Evolutionary conservation across 2,329 filamentous ascomycete genomes (phyloP).

Genomic region (Stachybotrys chartarum): DNA sequence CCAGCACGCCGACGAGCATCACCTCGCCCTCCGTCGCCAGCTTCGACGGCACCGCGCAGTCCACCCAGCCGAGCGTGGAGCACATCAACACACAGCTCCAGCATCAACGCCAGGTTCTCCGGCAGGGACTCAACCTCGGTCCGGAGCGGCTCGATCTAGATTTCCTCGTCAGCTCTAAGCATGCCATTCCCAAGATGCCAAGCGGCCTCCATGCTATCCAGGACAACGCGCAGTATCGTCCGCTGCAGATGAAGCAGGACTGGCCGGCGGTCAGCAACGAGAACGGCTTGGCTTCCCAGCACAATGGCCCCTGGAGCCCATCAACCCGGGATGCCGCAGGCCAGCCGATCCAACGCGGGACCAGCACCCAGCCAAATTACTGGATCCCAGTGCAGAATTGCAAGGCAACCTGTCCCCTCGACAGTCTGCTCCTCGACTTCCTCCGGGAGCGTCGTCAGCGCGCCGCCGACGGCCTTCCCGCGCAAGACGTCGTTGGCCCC

Average conservation of each 20-base stretch:
- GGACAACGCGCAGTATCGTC: slow-evolving; percentile 35
- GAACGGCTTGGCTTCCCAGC: slow-evolving; percentile 7
- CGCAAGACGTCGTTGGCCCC: slow-evolving; percentile 64
- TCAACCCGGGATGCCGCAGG: slow-evolving; percentile 4
- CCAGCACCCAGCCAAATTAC: slow-evolving; percentile 10
- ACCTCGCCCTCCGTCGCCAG: slow-evolving; percentile 9
- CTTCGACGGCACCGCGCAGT: not conserved
- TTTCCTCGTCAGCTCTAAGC: slow-evolving; percentile 60
- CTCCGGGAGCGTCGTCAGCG: slow-evolving; percentile 61
- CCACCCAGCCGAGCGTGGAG: slow-evolving; percentile 3
- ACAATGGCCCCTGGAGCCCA: slow-evolving; percentile 6
- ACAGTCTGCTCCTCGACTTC: slow-evolving; percentile 74
- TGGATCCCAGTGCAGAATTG: slow-evolving; percentile 48
- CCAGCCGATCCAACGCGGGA: slow-evolving; percentile 11
- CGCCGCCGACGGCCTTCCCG: slow-evolving; percentile 56
- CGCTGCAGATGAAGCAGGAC: slow-evolving; percentile 44
- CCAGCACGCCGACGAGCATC: slow-evolving; percentile 15
- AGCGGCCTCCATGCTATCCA: slow-evolving; percentile 41
- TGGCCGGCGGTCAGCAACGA: slow-evolving; percentile 28
- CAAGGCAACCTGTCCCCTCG: slow-evolving; percentile 66
- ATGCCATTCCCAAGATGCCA: slow-evolving; percentile 45
- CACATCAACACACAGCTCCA: slow-evolving; percentile 20
- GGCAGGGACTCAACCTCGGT: slow-evolving; percentile 52
- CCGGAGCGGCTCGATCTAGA: slow-evolving; percentile 64
- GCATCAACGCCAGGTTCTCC: slow-evolving; percentile 42